Evolutionary conservation across 306 rosid species (phyloP), one percentile per base, ranked within the genome.

Genomic region (Sphenostylis stenocarpa): DNA sequence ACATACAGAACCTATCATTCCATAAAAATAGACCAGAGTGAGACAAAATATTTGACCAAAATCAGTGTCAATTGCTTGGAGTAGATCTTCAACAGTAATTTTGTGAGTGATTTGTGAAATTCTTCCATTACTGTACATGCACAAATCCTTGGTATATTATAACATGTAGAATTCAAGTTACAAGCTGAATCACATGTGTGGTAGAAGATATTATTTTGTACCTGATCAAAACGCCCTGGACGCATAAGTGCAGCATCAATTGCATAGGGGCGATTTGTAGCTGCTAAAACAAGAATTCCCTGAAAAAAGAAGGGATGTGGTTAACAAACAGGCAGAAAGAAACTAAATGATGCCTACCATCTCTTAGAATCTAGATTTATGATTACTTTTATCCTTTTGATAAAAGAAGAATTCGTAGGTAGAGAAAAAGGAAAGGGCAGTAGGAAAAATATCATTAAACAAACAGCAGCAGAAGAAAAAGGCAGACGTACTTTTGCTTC

Each of bases 241-340:
- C 98, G 96, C 91, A 89, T 90, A 47, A 95, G 92, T 38, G 97
- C 98, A 20, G 90, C 92, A 51, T 95, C 97, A 45, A 95, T 92
- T 58, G 92, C 96, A 65, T 83, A 85, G 80, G 96, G 98, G 73
- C 97, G 98, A 77, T 95, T 95, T 47, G 98, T 95, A 73, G 98
- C 98, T 33, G 98, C 98, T 75, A 95, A 82, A 62, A 95, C 96
- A 80, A 95, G 91, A 63, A 95, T 89, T 76, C 97, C 98, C 98
- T 95, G 67, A 44, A 31, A 51, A 51, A 73, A 77, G 24, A 21
- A 72, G 53, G 53, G 53, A 53, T 34, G 17, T 58, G 38, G n/a
- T 77, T 58, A 1, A n/a, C n/a, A n/a, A 62, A 66, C 36, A 19
- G 44, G 33, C 2, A 70, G 52, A 60, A 61, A 13, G 73, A 77